Base-by-base conservation (phyloP, 805 yeast species). In the Naumovozyma dairenensis region DNA sequence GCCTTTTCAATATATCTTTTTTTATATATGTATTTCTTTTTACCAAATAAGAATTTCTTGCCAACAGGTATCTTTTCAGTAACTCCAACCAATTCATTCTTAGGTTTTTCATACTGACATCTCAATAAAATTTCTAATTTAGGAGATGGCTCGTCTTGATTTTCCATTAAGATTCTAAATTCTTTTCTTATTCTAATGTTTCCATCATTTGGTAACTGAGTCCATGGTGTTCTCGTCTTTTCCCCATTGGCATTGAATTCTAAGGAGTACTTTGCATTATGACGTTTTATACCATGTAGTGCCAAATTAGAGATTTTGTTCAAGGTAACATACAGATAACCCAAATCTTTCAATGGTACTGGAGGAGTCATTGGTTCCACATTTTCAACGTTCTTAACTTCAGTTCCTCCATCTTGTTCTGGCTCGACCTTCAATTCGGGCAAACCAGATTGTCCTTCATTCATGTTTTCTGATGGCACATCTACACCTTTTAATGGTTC, bases 51-150 rank as follows among this genome's bases (percentile, higher is more conserved):
- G 24, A 38, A 37, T 25, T 39, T 45, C 33, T 46, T 63, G 36
- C 61, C 61, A 4, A 73, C 60, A 5, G 71, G 69, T 36, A 67
- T 66, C 35, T 69, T 69, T 48, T 80, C 85, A 18, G 58, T 60
- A 4, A 80, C 75, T 53, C 80, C 87, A 28, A 67, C 70, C 28
- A 73, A 59, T 29, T 67, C 69, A 29, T 66, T 71, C 27, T 62
- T 46, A 2, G 63, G 63, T 19, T 50, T 57, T 12, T 68, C 63
- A 49, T 77, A 79, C 9, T 65, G 60, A 33, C 84, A 67, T 60
- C 82, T 84, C 57, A 86, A 56, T 0, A 94, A 82, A 30, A 87
- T 56, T 28, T 77, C 69, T 29, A 87, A 64, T 40, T 80, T 82
- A 68, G 60, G 13, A 69, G 32, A 21, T 20, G 31, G 19, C 25